These are phyloP conservation scores for Suillus paluster DNA, from an alignment of 768 basidiomycete species.

Conservation along the genomic window DNA sequence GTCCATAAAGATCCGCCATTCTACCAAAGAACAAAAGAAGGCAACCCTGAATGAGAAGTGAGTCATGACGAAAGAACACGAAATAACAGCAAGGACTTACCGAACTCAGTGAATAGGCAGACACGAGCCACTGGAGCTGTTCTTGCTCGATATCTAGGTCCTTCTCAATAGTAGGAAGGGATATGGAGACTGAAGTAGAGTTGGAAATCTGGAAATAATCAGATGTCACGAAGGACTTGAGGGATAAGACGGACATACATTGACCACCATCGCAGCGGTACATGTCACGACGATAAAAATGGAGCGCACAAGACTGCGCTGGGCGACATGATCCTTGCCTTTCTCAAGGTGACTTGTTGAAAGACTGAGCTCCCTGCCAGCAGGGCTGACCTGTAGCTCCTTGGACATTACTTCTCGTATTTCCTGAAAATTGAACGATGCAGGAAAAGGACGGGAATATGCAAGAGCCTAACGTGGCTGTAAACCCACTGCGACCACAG, in stretches of 20 bases:
- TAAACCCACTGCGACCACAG: neutral
- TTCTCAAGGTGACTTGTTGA: slow-evolving; percentile 15
- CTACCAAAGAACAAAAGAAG: slow-evolving; percentile 77
- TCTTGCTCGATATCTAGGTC: slow-evolving; percentile 53
- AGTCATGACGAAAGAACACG: too few relatives aligned
- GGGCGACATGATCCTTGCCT: neutral
- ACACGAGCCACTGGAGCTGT: slow-evolving; percentile 68
- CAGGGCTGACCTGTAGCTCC: slow-evolving; percentile 1
- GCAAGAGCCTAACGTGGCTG: neutral
- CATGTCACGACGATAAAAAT: slow-evolving; percentile 40
- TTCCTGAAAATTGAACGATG: slow-evolving; percentile 1
- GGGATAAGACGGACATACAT: slow-evolving; percentile 27
- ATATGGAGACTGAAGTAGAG: slow-evolving; percentile 51
- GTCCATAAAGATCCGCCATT: slow-evolving; percentile 80
- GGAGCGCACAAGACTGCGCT: slow-evolving; percentile 30
- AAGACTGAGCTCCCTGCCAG: slow-evolving; percentile 19
- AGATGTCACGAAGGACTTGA: neutral
- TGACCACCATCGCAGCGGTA: slow-evolving; percentile 44
- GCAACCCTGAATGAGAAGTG: slow-evolving; percentile 57
- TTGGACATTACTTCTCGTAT: slow-evolving; percentile 11
- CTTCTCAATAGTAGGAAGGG: slow-evolving; percentile 55
- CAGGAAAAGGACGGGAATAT: neutral
- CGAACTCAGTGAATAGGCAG: slow-evolving; percentile 70
- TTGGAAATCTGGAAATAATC: slow-evolving; percentile 30
- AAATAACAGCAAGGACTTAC: slow-evolving; percentile 42